Base-by-base conservation (phyloP, 441 rosid genomes). In the Erodium texanum region DNA sequence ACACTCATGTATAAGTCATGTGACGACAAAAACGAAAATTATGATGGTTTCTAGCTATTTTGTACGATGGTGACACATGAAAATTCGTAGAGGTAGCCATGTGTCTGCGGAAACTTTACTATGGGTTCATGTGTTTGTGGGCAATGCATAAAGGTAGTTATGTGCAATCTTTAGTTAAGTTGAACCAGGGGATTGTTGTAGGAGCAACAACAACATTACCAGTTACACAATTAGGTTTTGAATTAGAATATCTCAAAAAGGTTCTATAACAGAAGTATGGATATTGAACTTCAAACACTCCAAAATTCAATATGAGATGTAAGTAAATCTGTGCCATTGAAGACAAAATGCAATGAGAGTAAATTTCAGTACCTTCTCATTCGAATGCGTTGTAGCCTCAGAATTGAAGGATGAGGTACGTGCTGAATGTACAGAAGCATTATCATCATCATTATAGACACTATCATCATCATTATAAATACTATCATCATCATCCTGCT, bases 381-480 rank as follows among this genome's bases (percentile, higher is more conserved):
- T 75, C 68, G 75, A 81, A 70, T 78, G 80, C 45, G 73, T 81
- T 38, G 74, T 63, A 64, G 76, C 77, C 69, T 71, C 82, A 66
- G 70, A 18, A 70, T 78, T 77, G 32, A 85, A 81, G 62, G 90
- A 71, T 65, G 76, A 66, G 14, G 83, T 77, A 70, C 24, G 76
- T 6, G 87, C 87, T 20, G 91, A 86, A 61, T 79, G 82, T 8
- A 88, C 70, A 32, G 94, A 83, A 77, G 77, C 70, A 79, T 68
- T 81, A 65, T 86, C 87, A 24, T 90, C 98, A 52, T 84, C 94
- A 0, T 96, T 87, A 69, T 86, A 87, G 7, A 88, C 85, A 73
- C 85, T 81, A 77, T 82, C 87, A 68, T 83, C 88, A 68, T 72
- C 89, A 45, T 81, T 34, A 34, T 34, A 34, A 34, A 34, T 10